Evolutionary conservation across 768 basidiomycete species (phyloP), one percentile per base, ranked within the genome.

Genomic region (Gloeophyllum trabeum): DNA sequence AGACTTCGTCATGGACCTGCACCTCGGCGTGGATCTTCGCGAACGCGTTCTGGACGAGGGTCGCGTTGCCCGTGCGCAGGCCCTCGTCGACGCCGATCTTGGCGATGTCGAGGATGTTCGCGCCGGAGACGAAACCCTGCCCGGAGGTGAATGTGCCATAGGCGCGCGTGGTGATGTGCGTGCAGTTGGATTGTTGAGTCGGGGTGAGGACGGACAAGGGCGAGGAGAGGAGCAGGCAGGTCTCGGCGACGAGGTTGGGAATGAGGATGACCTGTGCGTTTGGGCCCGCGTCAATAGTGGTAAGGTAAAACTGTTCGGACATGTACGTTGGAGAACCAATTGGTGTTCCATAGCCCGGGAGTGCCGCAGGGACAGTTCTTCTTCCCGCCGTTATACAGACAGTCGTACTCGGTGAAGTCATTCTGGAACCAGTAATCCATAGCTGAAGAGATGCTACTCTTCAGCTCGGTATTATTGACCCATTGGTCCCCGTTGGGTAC

Each of bases 61-160:
- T 62, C 14, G 48, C 49, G 49, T 79, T 75, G 53, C 39, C 42
- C 7, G 48, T 55, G 39, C 62, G 43, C 62, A 64, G 28, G 48
- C 71, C 54, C 52, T 61, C 52, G 24, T 79, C 74, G 10, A 79
- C 72, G 10, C 76, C 75, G 38, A 80, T 71, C 49, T 69, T 73
- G 16, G 77, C 76, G 26, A 83, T 67, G 52, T 84, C 79, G 39
- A 82, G 59, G 1, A 69, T 65, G 50, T 84, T 82, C 4, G 81
- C 80, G 10, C 81, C 81, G 23, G 75, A 74, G 19, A 80, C 54
- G 30, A 61, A 67, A 13, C 71, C 67, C 1, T 70, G 53, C 21
- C 68, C 66, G 49, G 68, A 56, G 34, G 50, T 57, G 45, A 78
- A 71, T 4, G 67, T 58, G 4, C 54, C 63, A 47, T 75, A 81